These are phyloP conservation scores for Yarrowia sp. DNA, from an alignment of 805 yeast species.

Conservation along the genomic window DNA sequence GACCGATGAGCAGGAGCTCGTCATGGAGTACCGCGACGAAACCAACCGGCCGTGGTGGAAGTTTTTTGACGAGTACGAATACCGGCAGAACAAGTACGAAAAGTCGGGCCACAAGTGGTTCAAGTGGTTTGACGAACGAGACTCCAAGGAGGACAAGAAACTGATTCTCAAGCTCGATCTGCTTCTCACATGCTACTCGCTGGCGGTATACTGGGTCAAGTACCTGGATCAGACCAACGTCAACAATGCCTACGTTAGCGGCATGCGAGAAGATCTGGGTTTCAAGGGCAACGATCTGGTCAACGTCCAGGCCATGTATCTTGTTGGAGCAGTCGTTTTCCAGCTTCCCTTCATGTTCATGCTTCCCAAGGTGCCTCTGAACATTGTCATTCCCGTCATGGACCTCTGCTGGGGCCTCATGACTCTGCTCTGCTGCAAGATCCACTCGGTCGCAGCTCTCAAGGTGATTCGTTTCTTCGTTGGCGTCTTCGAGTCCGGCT, in stretches of 20 bases:
- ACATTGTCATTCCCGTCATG: slow-evolving; percentile 50
- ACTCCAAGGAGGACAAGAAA: slow-evolving; percentile 49
- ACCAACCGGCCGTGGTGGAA: slow-evolving; percentile 40
- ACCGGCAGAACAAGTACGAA: slow-evolving; percentile 44
- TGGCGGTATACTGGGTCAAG: slow-evolving; percentile 67
- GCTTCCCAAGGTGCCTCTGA: slow-evolving; percentile 55
- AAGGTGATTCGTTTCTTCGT: slow-evolving; percentile 64
- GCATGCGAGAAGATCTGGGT: slow-evolving; percentile 55
- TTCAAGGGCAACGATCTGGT: slow-evolving; percentile 63
- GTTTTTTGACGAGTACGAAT: slow-evolving; percentile 59
- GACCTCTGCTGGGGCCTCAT: slow-evolving; percentile 69
- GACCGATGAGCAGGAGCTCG: slow-evolving; percentile 3
- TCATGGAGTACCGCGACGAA: slow-evolving; percentile 26
- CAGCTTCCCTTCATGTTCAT: slow-evolving; percentile 62
- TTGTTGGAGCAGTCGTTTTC: slow-evolving; percentile 57
- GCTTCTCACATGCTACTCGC: slow-evolving; percentile 53
- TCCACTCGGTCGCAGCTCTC: slow-evolving; percentile 49
- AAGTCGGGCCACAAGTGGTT: slow-evolving; percentile 47
- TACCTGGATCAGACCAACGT: slow-evolving; percentile 60
- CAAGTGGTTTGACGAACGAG: slow-evolving; percentile 54
- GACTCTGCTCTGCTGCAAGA: slow-evolving; percentile 56
- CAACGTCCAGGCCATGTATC: slow-evolving; percentile 56
- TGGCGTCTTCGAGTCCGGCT: slow-evolving; percentile 70
- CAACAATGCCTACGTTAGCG: slow-evolving; percentile 64
- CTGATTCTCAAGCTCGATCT: slow-evolving; percentile 55